A percentile compares a stretch with the other conserved stretches of the same genome.
These are phyloP conservation scores for Akanthomyces lecanii DNA, from an alignment of 2,329 filamentous ascomycete species.

Conservation along the genomic window DNA sequence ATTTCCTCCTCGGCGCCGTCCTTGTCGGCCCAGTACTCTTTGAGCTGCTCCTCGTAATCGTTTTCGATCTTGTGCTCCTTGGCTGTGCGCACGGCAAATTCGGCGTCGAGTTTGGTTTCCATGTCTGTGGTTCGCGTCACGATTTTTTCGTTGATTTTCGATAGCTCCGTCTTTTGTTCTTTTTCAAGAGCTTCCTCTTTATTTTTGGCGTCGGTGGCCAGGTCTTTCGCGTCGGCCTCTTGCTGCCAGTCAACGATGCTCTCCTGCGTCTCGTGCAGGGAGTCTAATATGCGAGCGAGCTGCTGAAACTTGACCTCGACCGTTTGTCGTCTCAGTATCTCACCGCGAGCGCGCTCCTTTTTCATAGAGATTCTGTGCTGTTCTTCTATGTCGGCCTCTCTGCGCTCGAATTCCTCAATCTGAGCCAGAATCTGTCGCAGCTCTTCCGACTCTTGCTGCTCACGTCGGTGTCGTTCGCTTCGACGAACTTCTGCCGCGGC, in stretches of 20 bases:
- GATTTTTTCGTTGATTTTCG: constrained; percentile 25
- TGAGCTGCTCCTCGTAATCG: constrained; percentile 38
- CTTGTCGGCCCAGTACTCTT: constrained; percentile 36
- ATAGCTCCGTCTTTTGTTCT: constrained; percentile 32
- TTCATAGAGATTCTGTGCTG: constrained; percentile 36
- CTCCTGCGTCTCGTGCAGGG: constrained; percentile 41
- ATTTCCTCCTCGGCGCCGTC: constrained; percentile 29
- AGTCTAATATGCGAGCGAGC: constrained; percentile 33
- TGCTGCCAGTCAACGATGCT: constrained; percentile 36
- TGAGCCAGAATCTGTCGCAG: constrained; percentile 38
- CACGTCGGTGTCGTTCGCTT: constrained; percentile 28
- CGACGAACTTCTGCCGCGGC: constrained; percentile 32
- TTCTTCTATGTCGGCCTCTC: constrained; percentile 40
- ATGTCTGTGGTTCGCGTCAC: constrained; percentile 29
- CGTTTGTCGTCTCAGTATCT: constrained; percentile 37
- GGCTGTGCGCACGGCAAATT: constrained; percentile 38
- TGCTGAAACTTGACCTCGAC: constrained; percentile 37
- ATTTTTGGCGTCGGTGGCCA: constrained; percentile 24
- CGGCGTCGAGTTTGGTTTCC: constrained; percentile 33
- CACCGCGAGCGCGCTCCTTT: constrained; percentile 35
- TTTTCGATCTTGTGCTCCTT: constrained; percentile 42
- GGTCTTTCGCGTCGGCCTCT: constrained; percentile 29
- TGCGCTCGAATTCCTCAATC: constrained; percentile 46
- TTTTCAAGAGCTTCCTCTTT: constrained; percentile 29
- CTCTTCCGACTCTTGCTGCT: constrained; percentile 33